These are phyloP conservation scores for Ceratobasidium sp. DNA, from an alignment of 1,284 basidiomycete genomes.

Conservation along the genomic window DNA sequence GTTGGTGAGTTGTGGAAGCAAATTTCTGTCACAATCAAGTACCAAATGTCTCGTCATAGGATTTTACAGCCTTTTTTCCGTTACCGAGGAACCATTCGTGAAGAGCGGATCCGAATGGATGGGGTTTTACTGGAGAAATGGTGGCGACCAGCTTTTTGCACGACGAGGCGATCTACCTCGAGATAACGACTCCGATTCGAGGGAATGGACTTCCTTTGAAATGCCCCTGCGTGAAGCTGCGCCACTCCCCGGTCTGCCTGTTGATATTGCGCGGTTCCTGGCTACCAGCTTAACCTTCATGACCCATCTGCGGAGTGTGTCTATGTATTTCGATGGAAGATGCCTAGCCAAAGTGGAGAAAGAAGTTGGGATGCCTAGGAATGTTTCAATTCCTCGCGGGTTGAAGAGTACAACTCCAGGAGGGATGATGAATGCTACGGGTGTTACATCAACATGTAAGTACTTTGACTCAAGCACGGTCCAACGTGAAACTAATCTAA, in stretches of 20 bases:
- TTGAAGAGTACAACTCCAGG: conserved; percentile 57
- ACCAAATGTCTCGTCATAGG: conserved; percentile 56
- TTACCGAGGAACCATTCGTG: conserved; percentile 94
- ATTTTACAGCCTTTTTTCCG: conserved; percentile 83
- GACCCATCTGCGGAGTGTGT: conserved; percentile 78
- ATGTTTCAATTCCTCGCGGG: conserved; percentile 66
- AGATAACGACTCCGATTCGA: conserved; percentile 49
- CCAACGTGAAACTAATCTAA: conserved; percentile 4
- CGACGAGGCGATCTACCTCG: conserved; percentile 73
- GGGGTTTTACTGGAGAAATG: conserved; percentile 97
- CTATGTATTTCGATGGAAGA: conserved; percentile 82
- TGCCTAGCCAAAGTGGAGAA: conserved; percentile 82
- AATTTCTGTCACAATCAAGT: not conserved
- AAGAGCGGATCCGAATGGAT: conserved; percentile 91
- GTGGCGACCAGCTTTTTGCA: conserved; percentile 83
- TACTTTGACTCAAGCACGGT: not conserved
- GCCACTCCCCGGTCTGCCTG: conserved; percentile 79
- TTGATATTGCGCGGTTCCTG: conserved; percentile 91
- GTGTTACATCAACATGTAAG: conserved; percentile 73
- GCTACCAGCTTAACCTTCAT: conserved; percentile 96
- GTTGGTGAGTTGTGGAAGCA: conserved; percentile 64
- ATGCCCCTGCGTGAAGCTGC: conserved; percentile 88
- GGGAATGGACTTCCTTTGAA: conserved; percentile 88
- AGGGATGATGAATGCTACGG: conserved; percentile 74
- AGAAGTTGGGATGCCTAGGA: conserved; percentile 66